Conservation (phyloP, 2,329 filamentous ascomycete genomes). For the Penicillium sp. region DNA sequence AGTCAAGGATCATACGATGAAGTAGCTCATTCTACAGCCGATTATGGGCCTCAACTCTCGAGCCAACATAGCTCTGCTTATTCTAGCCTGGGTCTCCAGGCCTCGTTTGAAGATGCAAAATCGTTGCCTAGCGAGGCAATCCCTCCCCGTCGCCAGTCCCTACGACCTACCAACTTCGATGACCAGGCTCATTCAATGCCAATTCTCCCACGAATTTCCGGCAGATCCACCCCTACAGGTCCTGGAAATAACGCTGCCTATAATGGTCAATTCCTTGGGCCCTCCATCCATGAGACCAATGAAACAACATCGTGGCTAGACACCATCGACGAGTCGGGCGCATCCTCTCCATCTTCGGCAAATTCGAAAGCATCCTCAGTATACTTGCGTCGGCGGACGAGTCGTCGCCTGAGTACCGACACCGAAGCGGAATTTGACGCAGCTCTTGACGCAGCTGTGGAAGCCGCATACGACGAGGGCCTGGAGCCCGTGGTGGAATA, state of each 20-base stretch:
- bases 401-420: constrained; percentile 64
- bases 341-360: constrained; percentile 73
- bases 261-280: constrained; percentile 12
- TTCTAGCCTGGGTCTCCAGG: constrained; percentile 45
- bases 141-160: constrained; percentile 39
- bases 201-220: constrained; percentile 1
- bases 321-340: constrained; percentile 85
- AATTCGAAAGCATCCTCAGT: constrained; percentile 75
- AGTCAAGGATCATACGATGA: constrained; percentile 57
- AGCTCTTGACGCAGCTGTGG: constrained; percentile 89
- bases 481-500: constrained; percentile 63
- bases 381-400: constrained; percentile 65
- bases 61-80: constrained; percentile 46
- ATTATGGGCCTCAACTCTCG: constrained; percentile 28
- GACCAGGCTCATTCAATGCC: constrained; percentile 21
- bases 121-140: constrained; percentile 30
- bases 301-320: constrained; percentile 92
- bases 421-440: constrained; percentile 92
- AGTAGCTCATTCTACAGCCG: constrained; percentile 31
- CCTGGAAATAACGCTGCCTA: constrained; percentile 10
- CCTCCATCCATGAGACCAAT: constrained; percentile 55
- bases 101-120: constrained; percentile 26
- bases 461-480: constrained; percentile 91
- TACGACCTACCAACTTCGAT: constrained; percentile 37
- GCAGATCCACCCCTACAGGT: constrained; percentile 10